Evolutionary conservation across 305 asterid genomes (phyloP).

Genomic region (Fraxinus albicans): DNA sequence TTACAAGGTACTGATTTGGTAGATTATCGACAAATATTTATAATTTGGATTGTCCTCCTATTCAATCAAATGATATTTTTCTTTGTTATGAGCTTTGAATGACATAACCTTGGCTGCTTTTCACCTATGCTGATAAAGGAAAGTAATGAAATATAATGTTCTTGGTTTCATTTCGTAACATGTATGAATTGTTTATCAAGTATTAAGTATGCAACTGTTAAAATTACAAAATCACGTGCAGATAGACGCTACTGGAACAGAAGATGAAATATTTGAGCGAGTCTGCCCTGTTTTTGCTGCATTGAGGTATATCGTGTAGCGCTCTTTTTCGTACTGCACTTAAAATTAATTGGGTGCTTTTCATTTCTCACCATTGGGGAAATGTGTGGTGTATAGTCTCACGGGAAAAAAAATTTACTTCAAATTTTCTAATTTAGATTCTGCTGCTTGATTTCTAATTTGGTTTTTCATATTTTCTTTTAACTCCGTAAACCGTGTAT

Average conservation of each 20-base stretch:
- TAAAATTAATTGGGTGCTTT: slow-evolving; percentile 3
- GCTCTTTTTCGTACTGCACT: neutral
- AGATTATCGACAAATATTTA: slow-evolving; percentile 9
- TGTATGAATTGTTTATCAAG: neutral
- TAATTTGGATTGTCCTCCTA: neutral
- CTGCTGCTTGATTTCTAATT: slow-evolving; percentile 13
- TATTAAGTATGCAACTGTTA: neutral
- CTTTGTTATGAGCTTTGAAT: neutral
- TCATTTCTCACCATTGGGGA: slow-evolving; percentile 8
- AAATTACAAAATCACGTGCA: slow-evolving; percentile 31
- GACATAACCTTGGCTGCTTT: slow-evolving; percentile 4
- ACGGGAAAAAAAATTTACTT: neutral
- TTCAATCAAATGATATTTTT: slow-evolving; percentile 8
- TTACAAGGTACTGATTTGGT: slow-evolving; percentile 59
- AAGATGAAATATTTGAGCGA: slow-evolving; percentile 81
- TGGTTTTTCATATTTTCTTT: slow-evolving; percentile 1
- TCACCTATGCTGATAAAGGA: slow-evolving; percentile 8
- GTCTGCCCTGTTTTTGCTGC: slow-evolving; percentile 65
- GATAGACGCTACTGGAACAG: slow-evolving; percentile 88
- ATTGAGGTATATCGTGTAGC: slow-evolving; percentile 42
- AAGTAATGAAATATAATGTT: neutral
- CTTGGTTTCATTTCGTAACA: slow-evolving; percentile 11
- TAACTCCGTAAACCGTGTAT: neutral
- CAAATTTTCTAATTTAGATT: neutral
- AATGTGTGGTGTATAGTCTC: slow-evolving; percentile 3